Evolutionary conservation across 345 rosid species (phyloP), one percentile per base, ranked within the genome.

Genomic region (Citrus cavaleriei): DNA sequence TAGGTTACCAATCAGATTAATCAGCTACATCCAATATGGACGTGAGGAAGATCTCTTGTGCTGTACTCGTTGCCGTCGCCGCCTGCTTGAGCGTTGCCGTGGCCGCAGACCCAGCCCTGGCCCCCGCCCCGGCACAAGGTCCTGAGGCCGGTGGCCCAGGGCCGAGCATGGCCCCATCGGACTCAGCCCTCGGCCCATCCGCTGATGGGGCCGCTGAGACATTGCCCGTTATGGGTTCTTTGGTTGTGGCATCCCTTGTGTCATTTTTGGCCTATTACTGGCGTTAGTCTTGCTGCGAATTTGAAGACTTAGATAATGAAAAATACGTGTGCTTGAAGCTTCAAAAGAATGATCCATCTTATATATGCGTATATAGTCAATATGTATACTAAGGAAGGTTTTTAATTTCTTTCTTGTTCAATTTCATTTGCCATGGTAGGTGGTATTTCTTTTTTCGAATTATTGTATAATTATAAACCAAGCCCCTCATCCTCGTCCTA

Each of bases 11-110:
- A 9, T 49, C 12, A 27, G 67, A 35, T 4, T 54, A 46, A 18
- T 58, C 19, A 10, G 25, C 72, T n/a, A 69, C 14, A 28, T 61
- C 80, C 77, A 72, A 72, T 81, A 94, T 94, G 96, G 95, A 85
- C 75, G 76, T 87, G 91, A 91, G 90, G 86, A 94, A 89, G 90
- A 85, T 93, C 83, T 83, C 87, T 71, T 87, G 78, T 13, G 93
- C 87, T 27, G 81, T 89, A 81, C 78, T 91, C 28, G 9, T 88
- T 0, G 90, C 82, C 0, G 93, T 91, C 18, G 90, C 93, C 7
- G 91, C 92, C 83, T 85, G 88, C 76, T 79, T 92, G 87, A 85
- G 83, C 70, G 81, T 86, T 4, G 91, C 76, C 82, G 61, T 89
- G 87, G 97, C 97, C 28, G 18, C 83, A 2, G 88, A 79, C 57